phyloP scores from a whole-genome alignment of 1,139 yeast genomes.

The Debaryomyces sp. region DNA sequence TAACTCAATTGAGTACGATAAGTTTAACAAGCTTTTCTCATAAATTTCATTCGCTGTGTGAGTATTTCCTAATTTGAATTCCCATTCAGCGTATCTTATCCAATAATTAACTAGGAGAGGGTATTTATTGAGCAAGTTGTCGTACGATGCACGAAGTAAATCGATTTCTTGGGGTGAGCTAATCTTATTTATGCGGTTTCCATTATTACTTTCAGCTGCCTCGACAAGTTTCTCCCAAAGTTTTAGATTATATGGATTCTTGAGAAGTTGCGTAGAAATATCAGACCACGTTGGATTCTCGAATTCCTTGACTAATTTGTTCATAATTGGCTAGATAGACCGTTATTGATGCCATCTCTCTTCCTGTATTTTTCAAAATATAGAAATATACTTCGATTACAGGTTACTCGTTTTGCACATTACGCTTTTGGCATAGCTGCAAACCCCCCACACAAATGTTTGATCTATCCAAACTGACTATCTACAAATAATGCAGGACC shows the following conservation, averaged over 20 bases:
- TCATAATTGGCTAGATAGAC: neutral
- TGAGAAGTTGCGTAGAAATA: constrained; percentile 32
- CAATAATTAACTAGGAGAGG: constrained; percentile 81
- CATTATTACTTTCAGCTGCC: constrained; percentile 27
- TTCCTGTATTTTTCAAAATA: neutral
- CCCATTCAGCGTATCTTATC: constrained; percentile 72
- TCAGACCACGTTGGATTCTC: constrained; percentile 21
- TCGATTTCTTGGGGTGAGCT: constrained; percentile 43
- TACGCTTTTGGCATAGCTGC: neutral
- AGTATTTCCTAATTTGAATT: constrained; percentile 61
- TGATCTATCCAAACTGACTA: neutral
- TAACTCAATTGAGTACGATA: constrained; percentile 62
- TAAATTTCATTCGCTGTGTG: constrained; percentile 53
- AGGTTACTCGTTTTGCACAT: neutral
- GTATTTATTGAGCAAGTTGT: constrained; percentile 59
- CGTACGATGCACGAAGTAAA: constrained; percentile 54
- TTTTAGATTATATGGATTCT: constrained; percentile 47
- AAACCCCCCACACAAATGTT: neutral
- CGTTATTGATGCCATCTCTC: neutral
- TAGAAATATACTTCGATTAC: neutral
- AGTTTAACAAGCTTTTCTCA: constrained; percentile 50
- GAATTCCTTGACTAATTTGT: neutral
- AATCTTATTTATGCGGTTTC: constrained; percentile 42
- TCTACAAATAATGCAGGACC: neutral
- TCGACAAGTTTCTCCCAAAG: constrained; percentile 54